Evolutionary conservation across 352 stramenopile species (phyloP).

Genomic region (Aphanomyces euteiches): DNA sequence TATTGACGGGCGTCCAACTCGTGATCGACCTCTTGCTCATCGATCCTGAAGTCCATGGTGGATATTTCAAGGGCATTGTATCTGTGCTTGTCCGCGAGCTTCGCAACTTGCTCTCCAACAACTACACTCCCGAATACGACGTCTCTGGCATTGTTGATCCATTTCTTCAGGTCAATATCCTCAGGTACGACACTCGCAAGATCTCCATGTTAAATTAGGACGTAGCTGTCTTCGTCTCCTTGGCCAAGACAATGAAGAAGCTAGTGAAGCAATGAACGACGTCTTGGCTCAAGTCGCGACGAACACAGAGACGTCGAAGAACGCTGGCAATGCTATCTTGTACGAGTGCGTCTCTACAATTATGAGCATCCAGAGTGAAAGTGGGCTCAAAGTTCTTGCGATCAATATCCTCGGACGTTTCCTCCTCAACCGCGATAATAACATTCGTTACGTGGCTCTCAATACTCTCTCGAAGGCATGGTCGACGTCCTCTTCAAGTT

Average conservation of each 20-base stretch:
- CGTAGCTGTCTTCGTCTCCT: conserved; percentile 92
- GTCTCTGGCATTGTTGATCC: conserved; percentile 97
- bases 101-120: conserved; percentile 95
- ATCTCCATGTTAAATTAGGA: conserved; percentile 34
- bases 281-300: conserved; percentile 99
- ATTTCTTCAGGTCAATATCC: conserved; percentile 92
- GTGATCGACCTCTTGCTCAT: conserved; percentile 92
- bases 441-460: conserved; percentile 99
- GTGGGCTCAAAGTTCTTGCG: conserved; percentile 93
- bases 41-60: conserved; percentile 65
- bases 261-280: conserved; percentile 94
- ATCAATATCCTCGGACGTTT: conserved; percentile 99
- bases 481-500: neutral
- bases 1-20: conserved; percentile 96
- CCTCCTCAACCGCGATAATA: conserved; percentile 99
- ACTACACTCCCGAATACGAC: conserved; percentile 98
- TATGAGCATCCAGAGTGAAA: conserved; percentile 97
- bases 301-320: conserved; percentile 99
- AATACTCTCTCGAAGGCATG: conserved; percentile 94
- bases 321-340: conserved; percentile 98
- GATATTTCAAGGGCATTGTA: conserved; percentile 70
- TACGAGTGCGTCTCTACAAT: conserved; percentile 99
- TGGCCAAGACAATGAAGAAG: conserved; percentile 93
- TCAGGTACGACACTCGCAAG: conserved; percentile 33
- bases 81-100: conserved; percentile 81